Base-by-base conservation (phyloP, 305 asterid genomes). In the Euphrasia arctica region DNA sequence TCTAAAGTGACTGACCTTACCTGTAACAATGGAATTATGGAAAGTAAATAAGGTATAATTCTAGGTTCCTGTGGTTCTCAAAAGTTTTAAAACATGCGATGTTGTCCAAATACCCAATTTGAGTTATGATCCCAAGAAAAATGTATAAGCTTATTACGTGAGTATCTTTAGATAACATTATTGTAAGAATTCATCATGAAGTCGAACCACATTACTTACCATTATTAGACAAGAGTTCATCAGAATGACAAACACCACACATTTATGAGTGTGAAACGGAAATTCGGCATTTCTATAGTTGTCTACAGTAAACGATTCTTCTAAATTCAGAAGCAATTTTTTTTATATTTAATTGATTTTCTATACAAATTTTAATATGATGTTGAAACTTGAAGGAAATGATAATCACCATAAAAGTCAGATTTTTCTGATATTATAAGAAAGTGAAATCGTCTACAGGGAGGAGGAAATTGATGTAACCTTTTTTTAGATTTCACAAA, bases 1-100 rank as follows among this genome's bases (percentile, higher is more conserved):
- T 92, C 98, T 56, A 89, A 80, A 34, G 85, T 90, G 74, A 92
- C 85, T 29, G 98, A 92, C 80, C 98, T 83, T 64, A 92, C 91
- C 98, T 92, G 82, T 32, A 75, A 57, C 22, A 18, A 18, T 18
- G 69, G 59, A 60, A 18, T 18, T 18, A 18, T 49, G 65, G 74
- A 69, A 65, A 65, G 67, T 58, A n/a, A 31, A 59, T 62, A 66
- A 34, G 63, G 61, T 15, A 57, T 25, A 60, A 63, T 29, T 54
- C 39, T 54, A 2, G 29, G 58, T 49, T 59, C 51, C 14, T 13
- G 63, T 47, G 45, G 52, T 27, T 45, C 45, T 54, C 47, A 31
- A 49, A 62, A 28, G 56, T 34, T 47, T 36, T 11, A 39, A 65
- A 11, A 58, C 49, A 27, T 27, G 34, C 5, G 13, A 51, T 13